These are phyloP conservation scores for Mortierella hygrophila DNA, from an alignment of 192 early-diverging fungal genomes.

Conservation along the genomic window DNA sequence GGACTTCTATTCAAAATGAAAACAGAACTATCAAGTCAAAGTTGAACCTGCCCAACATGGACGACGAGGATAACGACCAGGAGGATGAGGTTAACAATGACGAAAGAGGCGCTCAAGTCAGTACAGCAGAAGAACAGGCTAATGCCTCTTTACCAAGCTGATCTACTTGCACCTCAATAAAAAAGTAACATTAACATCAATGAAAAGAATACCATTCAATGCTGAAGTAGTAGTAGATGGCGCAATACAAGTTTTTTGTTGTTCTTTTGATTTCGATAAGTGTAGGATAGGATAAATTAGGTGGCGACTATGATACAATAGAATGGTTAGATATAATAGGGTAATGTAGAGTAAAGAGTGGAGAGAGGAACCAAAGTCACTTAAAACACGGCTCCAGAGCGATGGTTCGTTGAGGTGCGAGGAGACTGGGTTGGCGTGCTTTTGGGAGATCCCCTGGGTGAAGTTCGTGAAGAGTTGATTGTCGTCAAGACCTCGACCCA, in stretches of 20 bases:
- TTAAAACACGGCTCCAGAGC: conserved; percentile 10
- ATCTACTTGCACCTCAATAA: neutral
- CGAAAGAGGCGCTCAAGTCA: neutral
- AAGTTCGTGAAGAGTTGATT: conserved; percentile 33
- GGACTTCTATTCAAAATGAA: neutral
- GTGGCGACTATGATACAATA: conserved; percentile 7
- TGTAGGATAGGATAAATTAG: neutral
- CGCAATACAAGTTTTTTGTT: neutral
- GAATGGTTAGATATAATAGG: too few relatives aligned
- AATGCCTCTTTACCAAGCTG: neutral
- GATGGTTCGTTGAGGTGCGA: conserved; percentile 13
- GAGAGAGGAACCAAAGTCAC: neutral
- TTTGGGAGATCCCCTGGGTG: conserved; percentile 30
- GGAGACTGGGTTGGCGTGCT: conserved; percentile 35
- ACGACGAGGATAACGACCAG: conserved; percentile 8
- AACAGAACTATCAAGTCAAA: conserved; percentile 23
- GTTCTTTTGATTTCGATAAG: neutral
- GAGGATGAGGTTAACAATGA: neutral
- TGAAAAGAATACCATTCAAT: neutral
- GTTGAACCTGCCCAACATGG: conserved; percentile 30
- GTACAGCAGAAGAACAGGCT: neutral
- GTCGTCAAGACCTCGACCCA: conserved; percentile 47
- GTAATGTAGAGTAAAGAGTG: neutral
- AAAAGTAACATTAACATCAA: neutral
- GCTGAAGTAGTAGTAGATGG: neutral